A percentile compares a stretch with the other conserved stretches of the same genome.
phyloP scores from a whole-genome alignment of 148 eudicot species.

The Rhododendron molle region DNA sequence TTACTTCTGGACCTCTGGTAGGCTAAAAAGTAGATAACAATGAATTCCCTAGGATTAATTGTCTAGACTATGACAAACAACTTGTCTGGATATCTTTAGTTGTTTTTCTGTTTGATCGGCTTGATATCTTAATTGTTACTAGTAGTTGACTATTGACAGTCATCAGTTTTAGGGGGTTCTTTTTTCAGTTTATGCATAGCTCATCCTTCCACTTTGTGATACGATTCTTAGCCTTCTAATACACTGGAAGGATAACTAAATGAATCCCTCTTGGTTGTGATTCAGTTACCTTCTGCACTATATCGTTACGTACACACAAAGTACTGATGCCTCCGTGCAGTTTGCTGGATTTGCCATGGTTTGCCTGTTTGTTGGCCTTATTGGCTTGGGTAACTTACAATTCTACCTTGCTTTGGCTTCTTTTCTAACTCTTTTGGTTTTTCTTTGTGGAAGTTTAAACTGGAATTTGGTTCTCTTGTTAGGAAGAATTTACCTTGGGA shows the following conservation, averaged over 20 bases:
- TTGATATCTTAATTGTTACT: neutral
- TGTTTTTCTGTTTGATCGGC: neutral
- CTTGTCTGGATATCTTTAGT: neutral
- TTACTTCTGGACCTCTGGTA: neutral
- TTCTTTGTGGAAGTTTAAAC: neutral
- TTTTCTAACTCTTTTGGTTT: constrained; percentile 1
- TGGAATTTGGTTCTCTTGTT: constrained; percentile 27
- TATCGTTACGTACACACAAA: constrained; percentile 37
- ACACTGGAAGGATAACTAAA: neutral
- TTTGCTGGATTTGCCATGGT: constrained; percentile 45
- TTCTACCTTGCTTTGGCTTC: neutral
- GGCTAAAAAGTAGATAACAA: neutral
- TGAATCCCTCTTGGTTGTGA: constrained; percentile 12
- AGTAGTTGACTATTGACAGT: neutral
- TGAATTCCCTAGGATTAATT: constrained; percentile 1
- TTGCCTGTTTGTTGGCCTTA: constrained; percentile 65
- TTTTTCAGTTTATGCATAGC: neutral
- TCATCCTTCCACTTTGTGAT: neutral
- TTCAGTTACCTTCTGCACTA: constrained; percentile 76
- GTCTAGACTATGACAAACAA: neutral
- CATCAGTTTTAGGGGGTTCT: neutral
- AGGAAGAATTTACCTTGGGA: constrained; percentile 98
- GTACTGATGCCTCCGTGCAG: constrained; percentile 29
- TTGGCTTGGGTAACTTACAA: constrained; percentile 62
- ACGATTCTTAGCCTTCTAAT: neutral